A percentile compares a stretch with the other conserved stretches of the same genome.
phyloP scores from a whole-genome alignment of 805 yeast species.

The Hanseniaspora thailandica region DNA sequence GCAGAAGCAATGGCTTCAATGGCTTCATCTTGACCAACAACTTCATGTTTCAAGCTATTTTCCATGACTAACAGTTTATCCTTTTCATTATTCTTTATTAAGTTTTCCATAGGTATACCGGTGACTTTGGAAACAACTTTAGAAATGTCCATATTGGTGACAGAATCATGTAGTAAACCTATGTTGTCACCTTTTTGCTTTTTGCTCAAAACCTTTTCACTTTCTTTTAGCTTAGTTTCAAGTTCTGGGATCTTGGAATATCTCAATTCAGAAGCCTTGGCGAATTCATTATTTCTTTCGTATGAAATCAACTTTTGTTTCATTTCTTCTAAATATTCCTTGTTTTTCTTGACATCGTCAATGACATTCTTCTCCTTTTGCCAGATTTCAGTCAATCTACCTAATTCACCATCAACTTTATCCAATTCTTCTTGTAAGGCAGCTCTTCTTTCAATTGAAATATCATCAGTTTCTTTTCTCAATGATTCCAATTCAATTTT shows the following conservation, averaged over 20 bases:
- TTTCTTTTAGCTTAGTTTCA: constrained; percentile 37
- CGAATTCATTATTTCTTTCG: constrained; percentile 78
- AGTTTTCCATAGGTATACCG: constrained; percentile 83
- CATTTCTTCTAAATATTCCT: constrained; percentile 74
- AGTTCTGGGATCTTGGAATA: constrained; percentile 77
- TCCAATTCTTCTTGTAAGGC: constrained; percentile 58
- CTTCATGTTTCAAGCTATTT: constrained; percentile 57
- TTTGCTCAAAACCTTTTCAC: constrained; percentile 14
- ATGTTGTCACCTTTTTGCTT: constrained; percentile 29
- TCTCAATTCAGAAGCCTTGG: constrained; percentile 76
- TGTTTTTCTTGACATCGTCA: constrained; percentile 65
- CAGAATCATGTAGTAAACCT: constrained; percentile 60
- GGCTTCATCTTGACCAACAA: constrained; percentile 93
- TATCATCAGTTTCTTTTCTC: constrained; percentile 79
- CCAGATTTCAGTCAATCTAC: constrained; percentile 73
- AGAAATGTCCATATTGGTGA: constrained; percentile 88
- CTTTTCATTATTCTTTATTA: constrained; percentile 78
- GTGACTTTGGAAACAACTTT: constrained; percentile 87
- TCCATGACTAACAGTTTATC: constrained; percentile 87
- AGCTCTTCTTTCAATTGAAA: constrained; percentile 68
- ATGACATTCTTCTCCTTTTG: constrained; percentile 67
- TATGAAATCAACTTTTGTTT: constrained; percentile 69
- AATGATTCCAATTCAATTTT: constrained; percentile 90
- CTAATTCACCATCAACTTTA: constrained; percentile 50
- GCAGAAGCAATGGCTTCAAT: constrained; percentile 83